These are phyloP conservation scores for Penicillium macrosclerotiorum DNA, from an alignment of 495 filamentous ascomycete species.

Conservation along the genomic window DNA sequence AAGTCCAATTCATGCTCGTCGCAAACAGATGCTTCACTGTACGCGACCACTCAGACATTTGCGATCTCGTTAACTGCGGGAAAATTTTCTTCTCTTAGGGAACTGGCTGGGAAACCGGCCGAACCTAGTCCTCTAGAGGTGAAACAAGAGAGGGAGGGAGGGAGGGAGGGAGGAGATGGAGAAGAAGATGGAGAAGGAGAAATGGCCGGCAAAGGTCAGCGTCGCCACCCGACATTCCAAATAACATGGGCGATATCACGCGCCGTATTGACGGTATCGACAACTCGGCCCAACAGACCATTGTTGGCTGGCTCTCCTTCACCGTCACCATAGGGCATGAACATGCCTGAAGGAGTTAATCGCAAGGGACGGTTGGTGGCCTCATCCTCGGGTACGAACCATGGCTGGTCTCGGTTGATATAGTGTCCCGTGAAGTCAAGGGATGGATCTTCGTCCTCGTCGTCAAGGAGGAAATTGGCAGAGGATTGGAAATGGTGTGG, in stretches of 20 bases:
- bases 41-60: too few species aligned
- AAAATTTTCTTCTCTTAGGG: neutral
- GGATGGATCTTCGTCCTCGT: constrained; percentile 63
- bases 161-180: too few species aligned
- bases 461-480: constrained; percentile 63
- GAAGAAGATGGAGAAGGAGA: neutral
- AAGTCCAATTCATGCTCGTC: neutral
- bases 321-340: constrained; percentile 78
- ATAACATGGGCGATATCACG: constrained; percentile 95
- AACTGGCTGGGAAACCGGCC: constrained; percentile 6
- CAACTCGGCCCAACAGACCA: constrained; percentile 73
- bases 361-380: constrained; percentile 51
- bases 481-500: too few species aligned
- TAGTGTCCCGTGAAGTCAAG: constrained; percentile 40
- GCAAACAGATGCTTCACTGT: too few species aligned
- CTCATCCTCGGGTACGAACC: constrained; percentile 40
- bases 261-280: constrained; percentile 95
- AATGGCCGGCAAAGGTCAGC: constrained; percentile 42
- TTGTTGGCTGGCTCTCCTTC: constrained; percentile 57
- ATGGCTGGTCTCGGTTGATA: constrained; percentile 24
- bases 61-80: too few species aligned
- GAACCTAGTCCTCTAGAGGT: neutral
- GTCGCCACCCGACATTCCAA: constrained; percentile 96
- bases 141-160: too few species aligned
- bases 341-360: constrained; percentile 77